Base-by-base conservation (phyloP, 78 protist species). In the Pigoraptor vietnamica region DNA sequence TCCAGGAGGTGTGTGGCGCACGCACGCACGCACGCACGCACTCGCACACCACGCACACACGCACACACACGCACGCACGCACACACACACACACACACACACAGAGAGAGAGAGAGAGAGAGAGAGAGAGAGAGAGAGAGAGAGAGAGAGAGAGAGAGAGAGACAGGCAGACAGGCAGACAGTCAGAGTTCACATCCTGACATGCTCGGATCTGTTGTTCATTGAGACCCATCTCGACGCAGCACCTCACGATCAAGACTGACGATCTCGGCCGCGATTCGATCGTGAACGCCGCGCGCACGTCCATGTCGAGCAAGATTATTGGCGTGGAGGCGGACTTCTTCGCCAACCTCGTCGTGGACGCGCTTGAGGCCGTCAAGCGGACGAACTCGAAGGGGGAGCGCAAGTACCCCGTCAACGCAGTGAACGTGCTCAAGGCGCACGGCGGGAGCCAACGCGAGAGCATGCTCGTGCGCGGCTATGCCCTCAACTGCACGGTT, bases 291-390 rank as follows among this genome's bases (percentile, higher is more conserved):
- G 94, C 91, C 2, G 99, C 99, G 0, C 94, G 92, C 91, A 99
- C 99, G 14, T 95, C 99, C 39, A 96, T 99, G 97, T 94, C 98
- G 55, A 97, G 99, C 55, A 99, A 99, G 94, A 97, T 98, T 86
- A 92, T 99, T 55, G 98, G 98, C 90, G 32, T 87, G 0, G 98
- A 97, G 86, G 55, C 94, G 86, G 99, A 98, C 40, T 97, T 96
- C 96, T 99, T 99, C 93, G 39, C 98, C 33, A 93, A 97, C 91
- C 24, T 99, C 37, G 98, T 94, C 19, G 98, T 98, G 14, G 98
- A 98, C 48, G 98, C 99, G 2, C 90, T 99, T 38, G 34, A 23
- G 29, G 87, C 93, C n/a, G 98, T 98, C 38, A 98, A 97, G 95
- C 90, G 95, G n/a, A 38, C 84, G 89, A 93, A 94, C 93, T 91